phyloP scores from a whole-genome alignment of 1,139 yeast species.

The Protomyces arabidopsidicola region DNA sequence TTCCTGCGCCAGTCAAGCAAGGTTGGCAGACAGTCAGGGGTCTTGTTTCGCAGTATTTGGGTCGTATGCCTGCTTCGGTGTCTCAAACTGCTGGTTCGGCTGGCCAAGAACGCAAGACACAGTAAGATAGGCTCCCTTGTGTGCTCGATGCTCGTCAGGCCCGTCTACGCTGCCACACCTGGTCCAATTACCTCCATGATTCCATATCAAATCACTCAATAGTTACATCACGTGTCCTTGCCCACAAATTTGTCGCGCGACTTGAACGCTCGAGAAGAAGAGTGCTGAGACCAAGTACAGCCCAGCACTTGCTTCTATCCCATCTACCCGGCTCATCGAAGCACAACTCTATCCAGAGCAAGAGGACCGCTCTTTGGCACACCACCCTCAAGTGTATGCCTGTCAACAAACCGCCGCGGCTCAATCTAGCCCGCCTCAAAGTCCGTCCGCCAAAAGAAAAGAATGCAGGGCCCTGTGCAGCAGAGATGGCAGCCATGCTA shows the following conservation, averaged over 20 bases:
- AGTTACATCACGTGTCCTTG: no score
- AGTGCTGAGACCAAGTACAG: no score
- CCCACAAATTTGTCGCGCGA: no score
- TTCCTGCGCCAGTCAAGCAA: constrained; percentile 23
- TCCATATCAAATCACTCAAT: no score
- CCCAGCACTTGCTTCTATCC: no score
- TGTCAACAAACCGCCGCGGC: constrained; percentile 25
- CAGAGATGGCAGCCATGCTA: constrained; percentile 31
- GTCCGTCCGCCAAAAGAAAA: constrained; percentile 27
- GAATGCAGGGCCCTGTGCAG: constrained; percentile 28
- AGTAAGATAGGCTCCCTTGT: not conserved
- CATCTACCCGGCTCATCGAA: no score
- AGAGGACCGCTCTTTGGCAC: no score
- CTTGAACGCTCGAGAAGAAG: no score
- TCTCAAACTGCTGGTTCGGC: not conserved
- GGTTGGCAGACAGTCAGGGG: constrained; percentile 29
- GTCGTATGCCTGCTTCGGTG: constrained; percentile 16
- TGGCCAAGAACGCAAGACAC: constrained; percentile 5
- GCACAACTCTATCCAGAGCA: no score
- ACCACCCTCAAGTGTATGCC: not conserved
- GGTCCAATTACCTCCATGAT: no score
- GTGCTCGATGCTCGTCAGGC: no score
- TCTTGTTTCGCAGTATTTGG: constrained; percentile 25
- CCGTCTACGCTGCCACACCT: no score
- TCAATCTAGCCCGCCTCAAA: constrained; percentile 20